Evolutionary conservation across 2,329 filamentous ascomycete species (phyloP).

Genomic region (Penicillium sp.): DNA sequence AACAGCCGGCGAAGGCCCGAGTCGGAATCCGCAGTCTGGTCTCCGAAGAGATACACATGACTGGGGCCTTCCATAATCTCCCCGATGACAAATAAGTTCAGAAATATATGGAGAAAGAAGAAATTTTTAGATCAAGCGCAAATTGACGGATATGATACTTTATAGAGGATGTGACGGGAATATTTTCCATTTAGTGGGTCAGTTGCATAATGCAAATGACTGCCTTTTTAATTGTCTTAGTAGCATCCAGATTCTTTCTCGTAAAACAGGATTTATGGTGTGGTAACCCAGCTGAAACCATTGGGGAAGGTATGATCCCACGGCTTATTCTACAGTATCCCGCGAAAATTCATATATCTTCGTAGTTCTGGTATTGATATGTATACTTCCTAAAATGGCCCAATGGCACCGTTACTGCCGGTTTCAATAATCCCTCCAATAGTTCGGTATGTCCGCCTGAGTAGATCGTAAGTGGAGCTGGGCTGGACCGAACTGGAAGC

Average conservation of each 20-base stretch:
- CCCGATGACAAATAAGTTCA: slow-evolving; percentile 6
- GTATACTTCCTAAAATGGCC: background rate
- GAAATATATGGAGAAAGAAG: slow-evolving; percentile 11
- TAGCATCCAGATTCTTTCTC: slow-evolving; percentile 9
- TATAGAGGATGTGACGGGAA: slow-evolving; percentile 15
- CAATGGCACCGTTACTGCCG: slow-evolving; percentile 22
- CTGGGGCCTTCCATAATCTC: slow-evolving; percentile 31
- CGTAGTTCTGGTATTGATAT: slow-evolving; percentile 11
- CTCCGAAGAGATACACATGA: slow-evolving; percentile 47
- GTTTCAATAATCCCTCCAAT: background rate
- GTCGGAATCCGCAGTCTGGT: slow-evolving; percentile 46
- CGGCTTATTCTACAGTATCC: background rate
- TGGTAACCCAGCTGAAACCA: background rate
- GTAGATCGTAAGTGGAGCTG: background rate
- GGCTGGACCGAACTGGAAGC: background rate
- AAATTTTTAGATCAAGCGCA: background rate
- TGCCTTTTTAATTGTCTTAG: slow-evolving; percentile 4
- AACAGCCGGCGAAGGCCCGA: slow-evolving; percentile 42
- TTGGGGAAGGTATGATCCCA: background rate
- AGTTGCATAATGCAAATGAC: background rate
- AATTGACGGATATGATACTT: slow-evolving; percentile 15
- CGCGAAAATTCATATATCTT: background rate
- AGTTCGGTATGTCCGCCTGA: background rate
- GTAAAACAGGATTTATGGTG: background rate
- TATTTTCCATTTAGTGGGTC: slow-evolving; percentile 9